These are phyloP conservation scores for Auricularia cornea DNA, from an alignment of 768 basidiomycete genomes.

Conservation along the genomic window DNA sequence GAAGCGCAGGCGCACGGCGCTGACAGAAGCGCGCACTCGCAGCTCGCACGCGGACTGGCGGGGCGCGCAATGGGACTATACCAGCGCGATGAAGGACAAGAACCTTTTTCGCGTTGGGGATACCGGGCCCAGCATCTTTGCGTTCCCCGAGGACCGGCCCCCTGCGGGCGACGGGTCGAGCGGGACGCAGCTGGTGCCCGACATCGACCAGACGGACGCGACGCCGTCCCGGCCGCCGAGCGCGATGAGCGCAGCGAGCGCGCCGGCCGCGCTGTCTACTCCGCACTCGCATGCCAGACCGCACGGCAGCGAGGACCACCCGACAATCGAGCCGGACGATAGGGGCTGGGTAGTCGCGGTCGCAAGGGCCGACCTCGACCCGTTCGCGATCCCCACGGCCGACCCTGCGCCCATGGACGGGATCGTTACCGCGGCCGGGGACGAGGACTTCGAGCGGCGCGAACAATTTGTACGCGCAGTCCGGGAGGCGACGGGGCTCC, in stretches of 20 bases:
- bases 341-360: too few species aligned
- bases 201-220: too few species aligned
- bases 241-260: not conserved
- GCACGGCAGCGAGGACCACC: not conserved
- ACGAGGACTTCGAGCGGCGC: not conserved
- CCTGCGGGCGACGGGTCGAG: too few species aligned
- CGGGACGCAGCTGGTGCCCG: too few species aligned
- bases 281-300: not conserved
- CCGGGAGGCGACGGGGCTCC: not conserved
- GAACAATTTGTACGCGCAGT: not conserved
- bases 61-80: not conserved
- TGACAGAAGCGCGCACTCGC: not conserved
- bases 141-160: not conserved
- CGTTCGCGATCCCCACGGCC: too few species aligned
- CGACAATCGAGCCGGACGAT: too few species aligned
- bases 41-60: not conserved
- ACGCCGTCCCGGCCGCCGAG: not conserved
- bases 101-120: not conserved
- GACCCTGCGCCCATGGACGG: not conserved
- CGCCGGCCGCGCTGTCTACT: not conserved
- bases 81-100: not conserved
- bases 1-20: not conserved
- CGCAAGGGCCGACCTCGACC: too few species aligned
- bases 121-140: not conserved
- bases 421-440: not conserved